These are phyloP conservation scores for Penicillium riverlandense DNA, from an alignment of 495 filamentous ascomycete genomes.

Conservation along the genomic window DNA sequence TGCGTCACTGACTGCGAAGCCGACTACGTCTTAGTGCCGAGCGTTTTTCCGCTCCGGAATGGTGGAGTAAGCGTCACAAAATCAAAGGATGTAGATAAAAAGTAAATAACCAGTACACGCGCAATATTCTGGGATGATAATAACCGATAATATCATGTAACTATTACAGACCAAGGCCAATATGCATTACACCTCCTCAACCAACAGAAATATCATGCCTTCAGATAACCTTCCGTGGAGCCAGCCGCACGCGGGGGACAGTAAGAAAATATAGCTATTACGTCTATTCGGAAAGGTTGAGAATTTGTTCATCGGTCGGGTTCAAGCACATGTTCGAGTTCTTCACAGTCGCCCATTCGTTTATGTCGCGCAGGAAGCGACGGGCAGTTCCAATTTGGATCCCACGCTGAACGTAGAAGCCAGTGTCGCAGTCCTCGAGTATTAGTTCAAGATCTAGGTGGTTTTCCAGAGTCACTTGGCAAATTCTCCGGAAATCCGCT, in stretches of 20 bases:
- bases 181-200: too few relatives aligned
- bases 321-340: neutral
- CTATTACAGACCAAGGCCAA: too few relatives aligned
- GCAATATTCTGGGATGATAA: too few relatives aligned
- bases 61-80: too few relatives aligned
- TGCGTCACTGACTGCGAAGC: too few relatives aligned
- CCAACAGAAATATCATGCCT: too few relatives aligned
- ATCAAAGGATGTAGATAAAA: too few relatives aligned
- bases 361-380: conserved; percentile 20
- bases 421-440: conserved; percentile 9
- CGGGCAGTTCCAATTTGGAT: conserved; percentile 15
- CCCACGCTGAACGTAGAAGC: conserved; percentile 12
- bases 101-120: too few relatives aligned
- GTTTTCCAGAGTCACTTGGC: conserved; percentile 12
- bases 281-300: neutral
- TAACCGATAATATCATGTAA: too few relatives aligned
- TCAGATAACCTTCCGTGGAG: too few relatives aligned
- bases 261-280: conserved; percentile 1
- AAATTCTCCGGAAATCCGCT: conserved; percentile 16
- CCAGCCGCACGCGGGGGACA: neutral
- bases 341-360: conserved; percentile 12
- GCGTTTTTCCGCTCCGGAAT: too few relatives aligned
- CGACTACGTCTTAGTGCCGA: too few relatives aligned
- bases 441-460: conserved; percentile 13
- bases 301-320: conserved; percentile 1